Percentiles rank a stretch among this genome's conserved stretches.
Conservation (phyloP, 495 filamentous ascomycete species). For the Schizothecium vesticola region DNA sequence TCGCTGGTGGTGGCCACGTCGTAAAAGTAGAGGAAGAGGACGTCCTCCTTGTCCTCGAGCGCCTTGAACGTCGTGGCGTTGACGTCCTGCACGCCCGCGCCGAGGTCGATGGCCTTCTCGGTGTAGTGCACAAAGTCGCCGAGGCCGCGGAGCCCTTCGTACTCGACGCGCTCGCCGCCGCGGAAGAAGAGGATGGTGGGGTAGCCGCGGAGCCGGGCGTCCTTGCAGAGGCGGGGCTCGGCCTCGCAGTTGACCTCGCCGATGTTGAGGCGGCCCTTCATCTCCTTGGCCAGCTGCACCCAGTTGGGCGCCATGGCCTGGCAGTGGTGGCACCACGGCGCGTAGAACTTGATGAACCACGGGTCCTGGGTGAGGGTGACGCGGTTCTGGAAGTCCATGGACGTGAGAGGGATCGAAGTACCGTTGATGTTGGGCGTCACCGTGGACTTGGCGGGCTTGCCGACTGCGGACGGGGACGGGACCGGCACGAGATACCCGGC, state of each 20-base stretch:
- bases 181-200: conserved; percentile 92
- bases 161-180: conserved; percentile 86
- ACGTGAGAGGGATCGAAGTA: conserved; percentile 65
- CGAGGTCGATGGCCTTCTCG: conserved; percentile 75
- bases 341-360: conserved; percentile 99
- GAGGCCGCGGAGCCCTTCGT: conserved; percentile 84
- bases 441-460: conserved; percentile 42
- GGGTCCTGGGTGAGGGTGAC: conserved; percentile 85
- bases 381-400: conserved; percentile 77
- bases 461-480: conserved; percentile 9
- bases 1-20: conserved; percentile 89
- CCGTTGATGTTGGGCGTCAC: conserved; percentile 68
- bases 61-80: conserved; percentile 70
- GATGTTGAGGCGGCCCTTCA: conserved; percentile 80
- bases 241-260: conserved; percentile 94
- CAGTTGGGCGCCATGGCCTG: conserved; percentile 87
- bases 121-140: conserved; percentile 85
- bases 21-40: conserved; percentile 95
- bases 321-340: conserved; percentile 94
- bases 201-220: conserved; percentile 69
- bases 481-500: background rate
- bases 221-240: conserved; percentile 81
- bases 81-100: conserved; percentile 73
- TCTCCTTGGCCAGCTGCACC: conserved; percentile 81
- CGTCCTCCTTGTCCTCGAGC: conserved; percentile 87